Conservation (phyloP, 768 basidiomycete species). For the Trametes cinnabarina region DNA sequence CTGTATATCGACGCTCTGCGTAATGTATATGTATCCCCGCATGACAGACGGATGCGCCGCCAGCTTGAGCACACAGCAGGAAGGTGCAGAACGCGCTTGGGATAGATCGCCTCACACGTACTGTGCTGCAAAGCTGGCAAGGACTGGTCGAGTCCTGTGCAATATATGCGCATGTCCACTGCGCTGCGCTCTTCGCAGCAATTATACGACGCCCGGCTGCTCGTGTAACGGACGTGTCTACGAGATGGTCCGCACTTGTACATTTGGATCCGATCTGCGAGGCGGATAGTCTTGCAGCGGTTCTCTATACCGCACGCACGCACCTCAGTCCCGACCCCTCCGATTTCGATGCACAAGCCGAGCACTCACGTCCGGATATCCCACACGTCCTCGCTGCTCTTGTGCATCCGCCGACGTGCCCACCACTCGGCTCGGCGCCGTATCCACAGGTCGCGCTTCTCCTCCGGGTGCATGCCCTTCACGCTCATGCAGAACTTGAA, state of each 20-base stretch:
- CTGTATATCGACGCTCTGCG: constrained; percentile 8
- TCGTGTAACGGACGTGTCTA: no score
- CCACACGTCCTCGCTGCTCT: constrained; percentile 96
- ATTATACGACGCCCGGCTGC: no score
- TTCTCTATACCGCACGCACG: constrained; percentile 36
- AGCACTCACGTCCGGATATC: constrained; percentile 71
- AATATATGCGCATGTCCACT: not conserved
- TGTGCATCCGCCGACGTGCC: constrained; percentile 70
- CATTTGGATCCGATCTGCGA: constrained; percentile 9
- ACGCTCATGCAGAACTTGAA: constrained; percentile 93
- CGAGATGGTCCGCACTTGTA: no score
- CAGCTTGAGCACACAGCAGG: no score
- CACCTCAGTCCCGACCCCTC: not conserved
- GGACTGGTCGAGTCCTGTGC: no score
- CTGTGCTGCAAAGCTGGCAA: no score
- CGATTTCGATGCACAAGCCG: not conserved
- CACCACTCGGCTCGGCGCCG: constrained; percentile 90
- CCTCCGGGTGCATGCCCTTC: constrained; percentile 75
- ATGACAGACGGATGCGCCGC: not conserved
- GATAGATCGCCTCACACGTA: no score
- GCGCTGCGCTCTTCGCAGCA: no score
- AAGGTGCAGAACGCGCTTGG: no score
- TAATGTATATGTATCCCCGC: constrained; percentile 1
- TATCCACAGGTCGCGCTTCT: constrained; percentile 82
- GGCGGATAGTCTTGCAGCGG: constrained; percentile 51